Conservation (phyloP, 2,329 filamentous ascomycete genomes). For the Arthrobotrys musiformis region DNA sequence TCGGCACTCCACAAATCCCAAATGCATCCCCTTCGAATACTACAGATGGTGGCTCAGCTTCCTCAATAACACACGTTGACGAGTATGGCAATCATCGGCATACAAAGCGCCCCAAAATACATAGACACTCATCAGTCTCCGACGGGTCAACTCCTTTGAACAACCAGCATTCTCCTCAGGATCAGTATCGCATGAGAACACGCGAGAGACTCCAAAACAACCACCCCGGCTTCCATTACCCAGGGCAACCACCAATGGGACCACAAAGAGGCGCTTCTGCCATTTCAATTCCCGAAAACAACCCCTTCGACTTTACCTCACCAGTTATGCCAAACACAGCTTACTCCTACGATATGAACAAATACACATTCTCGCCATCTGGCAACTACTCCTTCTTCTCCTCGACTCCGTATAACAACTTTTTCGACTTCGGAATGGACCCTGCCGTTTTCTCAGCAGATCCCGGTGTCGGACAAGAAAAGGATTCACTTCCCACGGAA, state of each 20-base stretch:
- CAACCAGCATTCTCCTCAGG: constrained; percentile 46
- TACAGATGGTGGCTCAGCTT: constrained; percentile 50
- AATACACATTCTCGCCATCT: constrained; percentile 51
- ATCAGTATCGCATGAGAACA: constrained; percentile 54
- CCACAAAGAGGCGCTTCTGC: constrained; percentile 33
- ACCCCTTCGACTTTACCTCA: constrained; percentile 49
- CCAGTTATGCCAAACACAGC: constrained; percentile 44
- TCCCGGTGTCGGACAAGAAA: constrained; percentile 36
- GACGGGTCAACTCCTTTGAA: constrained; percentile 46
- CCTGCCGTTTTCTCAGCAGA: constrained; percentile 46
- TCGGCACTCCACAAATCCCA: constrained; percentile 51
- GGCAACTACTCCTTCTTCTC: constrained; percentile 52
- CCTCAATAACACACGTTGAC: constrained; percentile 47
- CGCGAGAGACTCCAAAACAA: constrained; percentile 46
- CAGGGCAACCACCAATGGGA: constrained; percentile 47
- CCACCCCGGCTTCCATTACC: constrained; percentile 44
- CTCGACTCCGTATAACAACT: constrained; percentile 50
- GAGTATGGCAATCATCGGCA: constrained; percentile 49
- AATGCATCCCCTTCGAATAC: constrained; percentile 51
- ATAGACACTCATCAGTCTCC: constrained; percentile 45
- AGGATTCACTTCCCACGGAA: constrained; percentile 50
- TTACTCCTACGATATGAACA: constrained; percentile 54
- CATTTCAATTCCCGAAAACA: constrained; percentile 51
- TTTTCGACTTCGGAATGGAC: constrained; percentile 53
- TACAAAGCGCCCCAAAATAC: constrained; percentile 45